Conservation (phyloP, 1,139 yeast genomes). For the Kodamaea anthophila region DNA sequence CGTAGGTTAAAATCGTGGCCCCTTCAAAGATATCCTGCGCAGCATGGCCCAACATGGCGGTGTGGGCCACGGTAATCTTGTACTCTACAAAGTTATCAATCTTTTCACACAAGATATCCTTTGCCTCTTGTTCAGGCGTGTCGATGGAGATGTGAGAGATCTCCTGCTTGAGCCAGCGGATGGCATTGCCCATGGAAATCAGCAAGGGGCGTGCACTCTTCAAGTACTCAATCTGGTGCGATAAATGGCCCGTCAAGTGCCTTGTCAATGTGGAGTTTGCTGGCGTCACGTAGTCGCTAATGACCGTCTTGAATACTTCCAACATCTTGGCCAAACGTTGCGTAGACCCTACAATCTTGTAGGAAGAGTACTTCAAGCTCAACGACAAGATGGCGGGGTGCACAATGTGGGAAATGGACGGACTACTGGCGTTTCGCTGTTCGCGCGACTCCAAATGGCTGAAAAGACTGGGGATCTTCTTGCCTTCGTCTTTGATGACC, state of each 20-base stretch:
- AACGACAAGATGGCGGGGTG: conserved; percentile 83
- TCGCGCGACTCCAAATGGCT: conserved; percentile 84
- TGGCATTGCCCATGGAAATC: conserved; percentile 96
- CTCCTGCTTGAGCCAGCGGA: conserved; percentile 93
- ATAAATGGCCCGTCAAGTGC: conserved; percentile 79
- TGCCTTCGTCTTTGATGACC: conserved; percentile 36
- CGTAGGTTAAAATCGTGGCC: conserved; percentile 80
- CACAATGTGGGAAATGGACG: conserved; percentile 60
- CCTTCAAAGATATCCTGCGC: conserved; percentile 70
- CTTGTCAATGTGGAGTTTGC: conserved; percentile 79
- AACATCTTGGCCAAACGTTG: conserved; percentile 83
- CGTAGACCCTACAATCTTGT: conserved; percentile 83
- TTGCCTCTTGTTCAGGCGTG: conserved; percentile 67
- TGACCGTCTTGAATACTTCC: conserved; percentile 75
- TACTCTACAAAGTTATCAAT: conserved; percentile 83
- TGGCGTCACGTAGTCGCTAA: conserved; percentile 79
- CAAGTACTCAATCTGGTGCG: conserved; percentile 91
- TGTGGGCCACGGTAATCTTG: conserved; percentile 77
- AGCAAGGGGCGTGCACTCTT: conserved; percentile 89
- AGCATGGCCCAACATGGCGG: conserved; percentile 78
- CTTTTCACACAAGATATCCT: conserved; percentile 53
- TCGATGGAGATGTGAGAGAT: conserved; percentile 75
- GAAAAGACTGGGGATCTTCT: conserved; percentile 60
- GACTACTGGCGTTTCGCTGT: conserved; percentile 65
- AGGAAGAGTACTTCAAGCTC: conserved; percentile 76